These are phyloP conservation scores for Paracamarosporium sp. DNA, from an alignment of 2,329 filamentous ascomycete species.

Conservation along the genomic window DNA sequence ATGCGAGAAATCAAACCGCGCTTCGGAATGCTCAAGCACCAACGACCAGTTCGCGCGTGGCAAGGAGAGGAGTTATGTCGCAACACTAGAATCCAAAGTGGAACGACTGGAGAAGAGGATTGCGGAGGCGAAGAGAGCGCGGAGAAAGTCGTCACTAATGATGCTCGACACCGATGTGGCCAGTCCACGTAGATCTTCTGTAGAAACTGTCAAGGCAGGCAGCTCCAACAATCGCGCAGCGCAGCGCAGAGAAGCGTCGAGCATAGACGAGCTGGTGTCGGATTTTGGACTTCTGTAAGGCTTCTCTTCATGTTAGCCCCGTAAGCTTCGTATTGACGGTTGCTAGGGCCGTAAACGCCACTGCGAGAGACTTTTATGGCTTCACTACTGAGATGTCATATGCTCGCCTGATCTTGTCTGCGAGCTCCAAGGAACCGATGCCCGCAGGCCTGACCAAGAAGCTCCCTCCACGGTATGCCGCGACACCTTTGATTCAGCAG, in stretches of 20 bases:
- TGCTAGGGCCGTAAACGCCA: conserved; percentile 86
- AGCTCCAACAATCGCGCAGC: conserved; percentile 50
- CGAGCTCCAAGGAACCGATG: conserved; percentile 75
- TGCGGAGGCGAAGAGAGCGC: conserved; percentile 68
- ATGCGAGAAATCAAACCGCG: conserved; percentile 88
- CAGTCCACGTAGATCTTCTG: conserved; percentile 58
- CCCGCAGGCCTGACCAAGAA: conserved; percentile 65
- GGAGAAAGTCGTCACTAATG: conserved; percentile 73
- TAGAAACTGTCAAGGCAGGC: conserved; percentile 40
- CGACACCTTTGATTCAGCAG: conserved; percentile 75
- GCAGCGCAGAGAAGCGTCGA: conserved; percentile 73
- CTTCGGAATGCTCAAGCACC: conserved; percentile 87
- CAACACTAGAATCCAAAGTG: conserved; percentile 88
- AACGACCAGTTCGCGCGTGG: conserved; percentile 96
- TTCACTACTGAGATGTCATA: conserved; percentile 91
- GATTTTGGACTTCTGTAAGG: conserved; percentile 89
- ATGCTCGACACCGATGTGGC: conserved; percentile 66
- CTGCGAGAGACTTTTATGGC: conserved; percentile 90
- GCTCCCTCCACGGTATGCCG: conserved; percentile 74
- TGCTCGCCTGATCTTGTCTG: conserved; percentile 84
- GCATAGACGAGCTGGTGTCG: conserved; percentile 90
- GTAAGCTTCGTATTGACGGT: conserved; percentile 13
- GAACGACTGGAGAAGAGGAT: conserved; percentile 86
- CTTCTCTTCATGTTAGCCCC: not conserved
- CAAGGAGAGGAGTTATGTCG: conserved; percentile 96